Conservation (phyloP, 768 basidiomycete species). For the Hericium erinaceus region DNA sequence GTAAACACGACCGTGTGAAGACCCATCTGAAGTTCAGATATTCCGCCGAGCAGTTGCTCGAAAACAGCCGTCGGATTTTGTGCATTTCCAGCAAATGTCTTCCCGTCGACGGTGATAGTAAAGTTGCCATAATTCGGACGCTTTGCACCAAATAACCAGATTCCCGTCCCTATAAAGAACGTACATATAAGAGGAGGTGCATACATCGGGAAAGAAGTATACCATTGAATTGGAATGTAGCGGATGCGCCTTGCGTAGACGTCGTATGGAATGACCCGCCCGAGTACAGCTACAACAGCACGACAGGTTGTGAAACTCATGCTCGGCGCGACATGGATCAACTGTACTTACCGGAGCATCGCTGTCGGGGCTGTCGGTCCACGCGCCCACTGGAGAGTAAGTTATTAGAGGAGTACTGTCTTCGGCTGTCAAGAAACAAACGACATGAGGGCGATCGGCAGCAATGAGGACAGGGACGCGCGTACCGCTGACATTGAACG, state of each 20-base stretch:
- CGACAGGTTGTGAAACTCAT: background rate
- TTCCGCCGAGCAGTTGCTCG: conserved; percentile 34
- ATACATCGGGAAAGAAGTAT: background rate
- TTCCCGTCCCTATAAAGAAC: conserved; percentile 28
- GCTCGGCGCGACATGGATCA: background rate
- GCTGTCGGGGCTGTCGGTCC: conserved; percentile 34
- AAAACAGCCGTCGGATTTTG: conserved; percentile 19
- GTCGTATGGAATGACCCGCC: conserved; percentile 37
- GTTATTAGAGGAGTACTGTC: conserved; percentile 46
- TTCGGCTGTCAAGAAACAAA: conserved; percentile 31
- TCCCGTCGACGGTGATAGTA: conserved; percentile 35
- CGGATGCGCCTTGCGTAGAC: conserved; percentile 35
- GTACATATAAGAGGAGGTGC: background rate
- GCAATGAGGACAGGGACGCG: background rate
- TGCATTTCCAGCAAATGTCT: conserved; percentile 27
- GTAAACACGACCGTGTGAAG: conserved; percentile 39
- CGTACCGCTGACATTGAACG: conserved; percentile 34
- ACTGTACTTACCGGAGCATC: conserved; percentile 26
- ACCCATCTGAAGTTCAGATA: conserved; percentile 33
- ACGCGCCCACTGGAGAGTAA: conserved; percentile 41
- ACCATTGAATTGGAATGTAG: conserved; percentile 42
- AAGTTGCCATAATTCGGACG: conserved; percentile 39
- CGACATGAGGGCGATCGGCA: background rate
- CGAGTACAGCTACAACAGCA: conserved; percentile 31
- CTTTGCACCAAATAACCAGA: conserved; percentile 40